Base-by-base conservation (phyloP, 1,284 basidiomycete genomes). In the Irpex sp. region DNA sequence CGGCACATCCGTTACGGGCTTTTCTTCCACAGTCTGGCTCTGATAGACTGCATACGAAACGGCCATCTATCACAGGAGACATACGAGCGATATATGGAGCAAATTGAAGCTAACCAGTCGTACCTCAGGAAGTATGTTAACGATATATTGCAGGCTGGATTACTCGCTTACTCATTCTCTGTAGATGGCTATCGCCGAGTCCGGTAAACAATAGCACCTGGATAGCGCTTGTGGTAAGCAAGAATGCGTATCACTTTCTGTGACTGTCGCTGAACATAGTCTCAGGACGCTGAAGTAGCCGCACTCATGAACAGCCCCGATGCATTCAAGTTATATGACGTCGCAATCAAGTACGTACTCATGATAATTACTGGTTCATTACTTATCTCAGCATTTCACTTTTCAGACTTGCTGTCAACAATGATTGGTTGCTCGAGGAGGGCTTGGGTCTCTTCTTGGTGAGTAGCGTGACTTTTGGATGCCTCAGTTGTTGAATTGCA, bases 401-500 rank as follows among this genome's bases (percentile, higher is more conserved):
- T 37, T 7, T 17, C 59, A 88, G 86, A 67, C 78, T 86, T 21
- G 84, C 87, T 8, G 79, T 84, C 4, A 85, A 84, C 67, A 84
- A 88, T 63, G 85, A 88, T 64, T 89, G 86, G 87, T 71, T 85
- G 8, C 76, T 87, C 58, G 88, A 91, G 73, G 88, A 89, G 73
- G 88, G 85, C 13, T 87, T 84, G 83, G 86, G 81, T 19, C 73
- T 89, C 38, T 90, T 82, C 69, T 74, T 90, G 69, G 87, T 87
- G 63, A 59, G 79, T 66, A 9, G 52, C 37, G 3, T 36, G 21
- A 6, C 3, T 21, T 31, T 7, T n/a, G 31, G 60, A n/a, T 17
- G 9, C 7, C 38, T 15, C 17, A 52, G 51, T 26, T 38, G n/a
- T 8, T 70, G 19, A 68, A 36, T 52, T 56, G 48, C 62, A 62